A percentile compares a stretch with the other conserved stretches of the same genome.
Evolutionary conservation across 495 filamentous ascomycete genomes (phyloP).

Genomic region (Aspergillus cristatus): DNA sequence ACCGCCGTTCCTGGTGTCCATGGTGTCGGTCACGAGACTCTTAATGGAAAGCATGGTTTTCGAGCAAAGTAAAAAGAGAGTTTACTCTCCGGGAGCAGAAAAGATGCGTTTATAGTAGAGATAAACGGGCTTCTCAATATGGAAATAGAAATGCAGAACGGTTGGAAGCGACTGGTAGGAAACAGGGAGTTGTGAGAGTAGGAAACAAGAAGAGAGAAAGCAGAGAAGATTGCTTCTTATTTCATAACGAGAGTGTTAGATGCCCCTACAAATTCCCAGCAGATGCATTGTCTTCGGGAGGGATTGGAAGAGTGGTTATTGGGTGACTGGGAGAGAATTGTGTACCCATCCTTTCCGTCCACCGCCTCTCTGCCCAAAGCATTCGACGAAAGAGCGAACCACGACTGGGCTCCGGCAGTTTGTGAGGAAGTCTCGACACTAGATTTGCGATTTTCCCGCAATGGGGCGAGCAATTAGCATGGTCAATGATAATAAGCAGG

Average conservation of each 20-base stretch:
- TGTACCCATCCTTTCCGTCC: conserved; percentile 37
- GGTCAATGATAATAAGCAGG: background rate
- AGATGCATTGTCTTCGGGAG: conserved; percentile 10
- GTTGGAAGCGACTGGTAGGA: too few relatives aligned
- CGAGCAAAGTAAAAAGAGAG: too few relatives aligned
- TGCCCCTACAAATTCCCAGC: conserved; percentile 33
- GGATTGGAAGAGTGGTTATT: background rate
- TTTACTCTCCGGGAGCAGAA: too few relatives aligned
- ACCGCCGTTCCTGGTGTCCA: too few relatives aligned
- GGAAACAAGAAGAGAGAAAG: background rate
- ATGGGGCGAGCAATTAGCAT: background rate
- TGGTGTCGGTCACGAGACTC: too few relatives aligned
- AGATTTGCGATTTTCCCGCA: too few relatives aligned
- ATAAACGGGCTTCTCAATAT: too few relatives aligned
- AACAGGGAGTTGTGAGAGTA: background rate
- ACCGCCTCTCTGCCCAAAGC: conserved; percentile 28
- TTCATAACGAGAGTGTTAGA: conserved; percentile 13
- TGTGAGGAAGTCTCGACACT: conserved; percentile 13
- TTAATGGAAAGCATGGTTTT: too few relatives aligned
- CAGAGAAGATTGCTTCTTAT: background rate
- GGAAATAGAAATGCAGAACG: too few relatives aligned
- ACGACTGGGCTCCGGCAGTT: conserved; percentile 8
- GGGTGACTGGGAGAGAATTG: conserved; percentile 23
- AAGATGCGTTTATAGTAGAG: too few relatives aligned
- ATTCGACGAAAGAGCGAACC: conserved; percentile 33